Base-by-base conservation (phyloP, 345 rosid species). In the Dimocarpus longan region DNA sequence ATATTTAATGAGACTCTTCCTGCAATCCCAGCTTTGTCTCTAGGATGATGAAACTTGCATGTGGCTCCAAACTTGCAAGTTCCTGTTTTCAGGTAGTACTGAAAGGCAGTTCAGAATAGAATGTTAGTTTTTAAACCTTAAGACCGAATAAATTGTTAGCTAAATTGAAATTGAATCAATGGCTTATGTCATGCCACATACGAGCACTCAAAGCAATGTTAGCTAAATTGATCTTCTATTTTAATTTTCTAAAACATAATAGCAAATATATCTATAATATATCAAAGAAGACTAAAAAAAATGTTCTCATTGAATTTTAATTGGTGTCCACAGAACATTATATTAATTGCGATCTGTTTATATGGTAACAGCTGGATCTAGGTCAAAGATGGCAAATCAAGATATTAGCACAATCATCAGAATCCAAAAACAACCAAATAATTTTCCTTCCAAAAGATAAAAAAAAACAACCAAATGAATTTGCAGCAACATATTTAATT, bases 31-130 rank as follows among this genome's bases (percentile, higher is more conserved):
- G 98, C 99, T 87, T 91, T 93, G 79, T 93, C 93, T 85, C 88
- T 92, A 46, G 99, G 99, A 86, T 97, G 99, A 87, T 97, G 95
- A 84, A 97, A 97, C 89, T 94, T 97, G 93, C 99, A 97, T 76
- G 99, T 97, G 78, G 95, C 97, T 78, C 99, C 99, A 88, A 97
- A 97, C 87, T 92, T 97, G 88, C 99, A 97, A n/a, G 97, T 94
- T 83, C 99, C 99, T 54, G 98, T 97, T 90, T 93, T 94, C 84
- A 97, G 84, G 81, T 90, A 97, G 88, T 92, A 94, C 99, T 97
- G 90, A 65, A 73, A 26, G 78, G 87, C 43, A 82, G 70, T 76
- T 73, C 57, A 84, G 70, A 83, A 65, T 37, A 80, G 48, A 80
- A 62, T 71, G 57, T 82, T 68, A 84, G 76, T 16, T 77, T 4